A percentile compares a stretch with the other conserved stretches of the same genome.
Evolutionary conservation across 257 asterid genomes (phyloP).

Genomic region (Salvia splendens): DNA sequence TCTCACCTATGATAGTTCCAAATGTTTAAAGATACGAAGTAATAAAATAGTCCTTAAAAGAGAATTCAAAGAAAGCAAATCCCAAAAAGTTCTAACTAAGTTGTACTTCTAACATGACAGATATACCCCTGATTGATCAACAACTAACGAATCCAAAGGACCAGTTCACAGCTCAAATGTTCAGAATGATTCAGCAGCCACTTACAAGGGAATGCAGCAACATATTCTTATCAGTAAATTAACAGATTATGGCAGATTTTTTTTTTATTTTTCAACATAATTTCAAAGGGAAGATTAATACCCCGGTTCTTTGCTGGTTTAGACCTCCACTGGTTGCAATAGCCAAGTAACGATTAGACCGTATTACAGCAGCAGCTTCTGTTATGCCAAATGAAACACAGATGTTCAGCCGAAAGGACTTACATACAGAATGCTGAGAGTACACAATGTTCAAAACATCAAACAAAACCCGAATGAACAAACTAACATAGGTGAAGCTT

Average conservation of each 20-base stretch:
- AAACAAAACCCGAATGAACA: constrained; percentile 18
- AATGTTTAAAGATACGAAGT: background rate
- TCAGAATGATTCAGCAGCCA: background rate
- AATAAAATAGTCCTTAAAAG: background rate
- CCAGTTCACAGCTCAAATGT: background rate
- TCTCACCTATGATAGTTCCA: constrained; percentile 9
- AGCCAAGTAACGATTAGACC: constrained; percentile 69
- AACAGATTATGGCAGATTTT: background rate
- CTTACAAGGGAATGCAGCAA: constrained; percentile 1
- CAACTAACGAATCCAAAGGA: background rate
- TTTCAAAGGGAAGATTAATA: constrained; percentile 29
- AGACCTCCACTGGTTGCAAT: constrained; percentile 98
- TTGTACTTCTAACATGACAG: constrained; percentile 5
- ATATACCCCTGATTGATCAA: constrained; percentile 10
- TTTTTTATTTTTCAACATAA: constrained; percentile 13
- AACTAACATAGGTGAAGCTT: constrained; percentile 17
- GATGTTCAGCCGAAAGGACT: constrained; percentile 4
- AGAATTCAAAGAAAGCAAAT: constrained; percentile 2
- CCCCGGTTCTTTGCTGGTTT: constrained; percentile 99
- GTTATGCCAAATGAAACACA: constrained; percentile 34
- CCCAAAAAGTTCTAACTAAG: constrained; percentile 7
- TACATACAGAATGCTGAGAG: constrained; percentile 15
- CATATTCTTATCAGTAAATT: no score
- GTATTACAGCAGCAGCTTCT: constrained; percentile 65
- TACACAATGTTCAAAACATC: constrained; percentile 19